Evolutionary conservation across 2,329 filamentous ascomycete species (phyloP), one percentile per base, ranked within the genome.

Genomic region (Exophiala aquamarina): DNA sequence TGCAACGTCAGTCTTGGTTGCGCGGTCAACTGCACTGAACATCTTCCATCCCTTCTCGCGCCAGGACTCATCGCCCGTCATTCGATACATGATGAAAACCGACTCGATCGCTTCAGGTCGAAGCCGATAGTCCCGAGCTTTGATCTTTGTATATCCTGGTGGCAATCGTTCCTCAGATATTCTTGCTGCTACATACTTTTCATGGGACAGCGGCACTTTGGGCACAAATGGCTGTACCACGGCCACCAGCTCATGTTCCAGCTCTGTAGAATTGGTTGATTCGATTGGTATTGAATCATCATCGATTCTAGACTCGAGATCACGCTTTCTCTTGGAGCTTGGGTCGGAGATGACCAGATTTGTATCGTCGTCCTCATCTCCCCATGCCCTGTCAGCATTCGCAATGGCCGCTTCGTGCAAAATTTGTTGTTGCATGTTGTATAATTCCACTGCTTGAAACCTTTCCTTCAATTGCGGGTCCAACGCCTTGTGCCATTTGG

Each of bases 31-130:
- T 7, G 79, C 76, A 44, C 77, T 63, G 62, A 89, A 89, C 86
- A 90, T 89, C 45, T 72, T 71, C 86, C 86, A 89, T 2, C 84
- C 86, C 61, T 82, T 82, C 48, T 85, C 77, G 61, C 80, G 80
- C 76, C 82, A 86, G 39, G 73, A 69, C 1, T 72, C 57, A 54
- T 87, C 80, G 19, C 85, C 86, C 0, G 86, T 89, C 49, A 88
- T 73, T 47, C 86, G 79, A 64, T 85, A 89, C 73, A 92, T 80
- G 61, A 89, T 79, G 65, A 89, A 92, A 3, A 93, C 79, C 11
- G 82, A 86, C 70, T 92, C 87, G 44, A 92, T 89, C 2, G 87
- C 87, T 67, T 92, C 87, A 15, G 87, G 87, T 6, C 70, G 61
- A 62, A 75, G 57, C 23, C 68, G 63, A 54, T 72, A 75, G 45